Conservation (phyloP, 805 yeast genomes). For the Groenewaldozyma salmanticensis region DNA sequence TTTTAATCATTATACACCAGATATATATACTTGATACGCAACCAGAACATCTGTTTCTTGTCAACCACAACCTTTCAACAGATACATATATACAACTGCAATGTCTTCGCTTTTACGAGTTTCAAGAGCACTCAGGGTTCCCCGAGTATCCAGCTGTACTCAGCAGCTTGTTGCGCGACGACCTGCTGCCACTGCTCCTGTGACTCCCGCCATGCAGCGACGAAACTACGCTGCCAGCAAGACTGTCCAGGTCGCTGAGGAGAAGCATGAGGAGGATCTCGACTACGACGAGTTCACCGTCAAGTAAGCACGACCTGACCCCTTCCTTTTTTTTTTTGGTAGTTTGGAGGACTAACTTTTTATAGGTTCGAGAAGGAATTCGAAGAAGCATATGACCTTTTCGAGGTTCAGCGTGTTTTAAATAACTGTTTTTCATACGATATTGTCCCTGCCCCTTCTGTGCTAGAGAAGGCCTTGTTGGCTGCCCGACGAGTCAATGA, state of each 20-base stretch:
- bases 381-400: conserved; percentile 82
- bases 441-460: conserved; percentile 96
- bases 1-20: no score
- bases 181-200: neutral
- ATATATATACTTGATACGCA: no score
- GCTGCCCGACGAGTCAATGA: conserved; percentile 99
- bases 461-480: conserved; percentile 87
- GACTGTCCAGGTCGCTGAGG: neutral
- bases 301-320: no score
- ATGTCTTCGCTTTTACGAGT: neutral
- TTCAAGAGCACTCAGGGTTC: neutral
- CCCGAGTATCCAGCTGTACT: neutral
- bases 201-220: neutral
- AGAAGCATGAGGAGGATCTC: neutral
- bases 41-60: no score
- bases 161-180: neutral
- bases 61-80: no score
- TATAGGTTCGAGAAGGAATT: conserved; percentile 94
- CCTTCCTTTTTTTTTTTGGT: no score
- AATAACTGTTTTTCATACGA: conserved; percentile 98
- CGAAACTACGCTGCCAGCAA: neutral
- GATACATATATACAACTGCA: no score
- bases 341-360: conserved; percentile 24
- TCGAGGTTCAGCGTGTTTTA: conserved; percentile 86
- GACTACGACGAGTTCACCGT: conserved; percentile 81